These are phyloP conservation scores for Pichia thaimueangensis DNA, from an alignment of 805 yeast genomes.

Conservation along the genomic window DNA sequence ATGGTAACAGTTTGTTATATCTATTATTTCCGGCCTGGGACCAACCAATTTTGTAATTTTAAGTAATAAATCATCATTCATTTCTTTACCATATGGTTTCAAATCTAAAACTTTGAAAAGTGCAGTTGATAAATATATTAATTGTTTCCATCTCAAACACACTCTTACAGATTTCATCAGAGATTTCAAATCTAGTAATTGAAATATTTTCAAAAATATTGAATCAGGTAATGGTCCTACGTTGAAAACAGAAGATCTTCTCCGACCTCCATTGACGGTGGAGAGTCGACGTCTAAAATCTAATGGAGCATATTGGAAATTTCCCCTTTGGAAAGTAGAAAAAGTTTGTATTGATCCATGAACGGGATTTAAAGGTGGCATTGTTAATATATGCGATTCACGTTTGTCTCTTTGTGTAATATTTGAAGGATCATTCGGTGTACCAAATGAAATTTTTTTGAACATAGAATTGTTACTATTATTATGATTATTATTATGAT, in stretches of 20 bases:
- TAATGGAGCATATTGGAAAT: slow-evolving; percentile 50
- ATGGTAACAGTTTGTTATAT: slow-evolving; percentile 70
- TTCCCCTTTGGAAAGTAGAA: slow-evolving; percentile 15
- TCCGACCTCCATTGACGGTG: slow-evolving; percentile 34
- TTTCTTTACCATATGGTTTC: slow-evolving; percentile 52
- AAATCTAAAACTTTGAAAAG: slow-evolving; percentile 50
- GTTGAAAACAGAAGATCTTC: slow-evolving; percentile 53
- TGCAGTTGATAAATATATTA: slow-evolving; percentile 50
- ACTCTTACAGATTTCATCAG: slow-evolving; percentile 54
- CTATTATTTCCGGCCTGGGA: slow-evolving; percentile 52
- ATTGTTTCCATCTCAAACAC: slow-evolving; percentile 62
- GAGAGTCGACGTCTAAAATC: slow-evolving; percentile 47
- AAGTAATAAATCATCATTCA: slow-evolving; percentile 51
- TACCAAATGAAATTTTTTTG: slow-evolving; percentile 8
- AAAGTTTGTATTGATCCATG: slow-evolving; percentile 25
- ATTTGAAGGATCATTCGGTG: too few relatives aligned
- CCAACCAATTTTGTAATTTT: slow-evolving; percentile 66
- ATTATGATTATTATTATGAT: background rate
- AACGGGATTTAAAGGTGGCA: slow-evolving; percentile 25
- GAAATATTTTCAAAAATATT: slow-evolving; percentile 47
- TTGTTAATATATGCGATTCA: slow-evolving; percentile 6
- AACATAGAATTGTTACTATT: background rate
- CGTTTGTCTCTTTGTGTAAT: background rate
- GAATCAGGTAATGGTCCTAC: slow-evolving; percentile 59
- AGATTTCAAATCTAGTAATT: slow-evolving; percentile 47